These are phyloP conservation scores for Lenzites betulinus DNA, from an alignment of 768 basidiomycete genomes.

Conservation along the genomic window DNA sequence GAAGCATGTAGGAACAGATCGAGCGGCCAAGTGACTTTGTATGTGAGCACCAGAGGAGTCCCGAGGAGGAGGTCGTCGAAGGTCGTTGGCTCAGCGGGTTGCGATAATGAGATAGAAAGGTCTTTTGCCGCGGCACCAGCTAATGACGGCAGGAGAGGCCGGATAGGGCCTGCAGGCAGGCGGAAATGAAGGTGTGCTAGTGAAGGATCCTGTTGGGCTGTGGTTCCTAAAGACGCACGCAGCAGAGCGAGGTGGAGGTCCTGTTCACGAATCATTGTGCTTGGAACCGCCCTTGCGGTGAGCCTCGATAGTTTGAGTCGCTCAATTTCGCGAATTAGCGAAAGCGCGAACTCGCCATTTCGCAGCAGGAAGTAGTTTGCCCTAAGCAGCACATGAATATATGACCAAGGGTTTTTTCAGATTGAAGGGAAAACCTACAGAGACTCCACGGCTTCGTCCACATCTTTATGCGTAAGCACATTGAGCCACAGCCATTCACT, in stretches of 20 bases:
- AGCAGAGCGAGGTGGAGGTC: conserved; percentile 86
- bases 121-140: conserved; percentile 33
- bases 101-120: conserved; percentile 45
- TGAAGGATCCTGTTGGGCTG: conserved; percentile 82
- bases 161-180: conserved; percentile 78
- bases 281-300: conserved; percentile 60
- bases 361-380: conserved; percentile 87
- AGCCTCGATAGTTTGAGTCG: conserved; percentile 79
- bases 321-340: conserved; percentile 86
- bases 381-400: conserved; percentile 39
- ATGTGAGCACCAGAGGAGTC: conserved; percentile 69
- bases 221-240: conserved; percentile 85
- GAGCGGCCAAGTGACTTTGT: conserved; percentile 81
- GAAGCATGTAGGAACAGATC: conserved; percentile 83
- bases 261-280: conserved; percentile 85
- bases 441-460: conserved; percentile 82
- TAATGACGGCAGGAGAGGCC: conserved; percentile 80
- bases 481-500: conserved; percentile 96
- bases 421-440: conserved; percentile 55
- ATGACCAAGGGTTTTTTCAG: conserved; percentile 15
- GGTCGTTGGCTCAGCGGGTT: conserved; percentile 44
- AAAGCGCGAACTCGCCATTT: conserved; percentile 84
- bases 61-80: conserved; percentile 82
- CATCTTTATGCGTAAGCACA: conserved; percentile 79
- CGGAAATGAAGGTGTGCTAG: conserved; percentile 73